phyloP scores from a whole-genome alignment of 2,329 filamentous ascomycete species.

The Aspergillus phoenicis region DNA sequence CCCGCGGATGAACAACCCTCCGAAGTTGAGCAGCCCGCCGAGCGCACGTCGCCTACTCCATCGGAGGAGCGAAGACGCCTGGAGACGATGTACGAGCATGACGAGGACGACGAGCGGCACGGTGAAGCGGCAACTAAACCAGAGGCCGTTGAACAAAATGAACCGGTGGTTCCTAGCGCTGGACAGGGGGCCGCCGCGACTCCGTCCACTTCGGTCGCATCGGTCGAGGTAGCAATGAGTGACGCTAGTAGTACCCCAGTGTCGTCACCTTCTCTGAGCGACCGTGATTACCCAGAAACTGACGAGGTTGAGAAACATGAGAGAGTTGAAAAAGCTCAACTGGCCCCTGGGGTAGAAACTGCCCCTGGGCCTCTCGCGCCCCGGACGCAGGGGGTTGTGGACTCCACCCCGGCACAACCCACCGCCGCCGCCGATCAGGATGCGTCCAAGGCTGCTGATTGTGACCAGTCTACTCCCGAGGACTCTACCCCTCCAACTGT shows the following conservation, averaged over 20 bases:
- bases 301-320: conserved; percentile 39
- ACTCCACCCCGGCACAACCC: conserved; percentile 20
- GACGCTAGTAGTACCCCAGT: conserved; percentile 24
- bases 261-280: conserved; percentile 26
- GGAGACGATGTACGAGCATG: conserved; percentile 43
- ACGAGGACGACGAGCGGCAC: conserved; percentile 33
- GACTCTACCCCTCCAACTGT: conserved; percentile 11
- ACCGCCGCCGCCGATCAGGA: conserved; percentile 12
- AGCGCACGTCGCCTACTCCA: conserved; percentile 28
- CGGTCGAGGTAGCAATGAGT: conserved; percentile 24
- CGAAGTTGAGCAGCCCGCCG: conserved; percentile 18
- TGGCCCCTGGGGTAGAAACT: conserved; percentile 15
- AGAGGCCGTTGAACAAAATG: background rate
- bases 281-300: conserved; percentile 15
- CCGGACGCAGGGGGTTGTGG: conserved; percentile 30
- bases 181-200: conserved; percentile 23
- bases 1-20: conserved; percentile 21
- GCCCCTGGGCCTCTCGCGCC: background rate
- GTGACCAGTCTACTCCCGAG: conserved; percentile 13
- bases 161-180: background rate
- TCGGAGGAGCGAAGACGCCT: conserved; percentile 34
- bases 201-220: conserved; percentile 23
- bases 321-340: conserved; percentile 32
- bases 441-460: conserved; percentile 10
- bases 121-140: background rate